A percentile compares a stretch with the other conserved stretches of the same genome.
Evolutionary conservation across 169 alveolate genomes (phyloP).

Genomic region (Cyclospora cayetanensis): DNA sequence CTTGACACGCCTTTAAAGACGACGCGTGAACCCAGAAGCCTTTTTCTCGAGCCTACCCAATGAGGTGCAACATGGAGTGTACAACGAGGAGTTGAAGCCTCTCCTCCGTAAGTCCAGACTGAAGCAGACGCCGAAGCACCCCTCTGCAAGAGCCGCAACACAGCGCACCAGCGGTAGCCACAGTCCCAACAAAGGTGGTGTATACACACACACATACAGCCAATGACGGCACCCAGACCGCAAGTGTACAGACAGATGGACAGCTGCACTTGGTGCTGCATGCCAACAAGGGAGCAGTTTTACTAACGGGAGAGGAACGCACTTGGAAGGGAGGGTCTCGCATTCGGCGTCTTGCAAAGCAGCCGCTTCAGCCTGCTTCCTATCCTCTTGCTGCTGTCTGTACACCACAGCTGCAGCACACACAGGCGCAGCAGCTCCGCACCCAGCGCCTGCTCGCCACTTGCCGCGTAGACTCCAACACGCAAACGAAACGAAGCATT

Average conservation of each 20-base stretch:
- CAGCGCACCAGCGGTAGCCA: not conserved
- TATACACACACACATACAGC: no score
- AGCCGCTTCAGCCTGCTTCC: not conserved
- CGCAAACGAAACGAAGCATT: not conserved
- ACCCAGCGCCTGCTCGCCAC: no score
- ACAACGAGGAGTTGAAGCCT: not conserved
- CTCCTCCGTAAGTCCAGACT: not conserved
- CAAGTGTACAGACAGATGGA: no score
- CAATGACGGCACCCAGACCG: no score
- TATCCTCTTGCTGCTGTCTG: not conserved
- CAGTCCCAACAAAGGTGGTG: not conserved
- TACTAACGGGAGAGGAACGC: no score
- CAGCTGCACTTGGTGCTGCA: no score
- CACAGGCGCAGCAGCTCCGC: not conserved
- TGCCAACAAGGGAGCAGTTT: no score
- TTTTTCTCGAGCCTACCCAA: not conserved
- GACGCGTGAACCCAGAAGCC: not conserved
- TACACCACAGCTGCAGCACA: conserved; percentile 19
- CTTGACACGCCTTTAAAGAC: no score
- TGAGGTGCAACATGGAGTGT: not conserved
- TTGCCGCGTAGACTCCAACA: no score
- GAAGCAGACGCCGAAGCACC: not conserved
- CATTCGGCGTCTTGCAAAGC: not conserved
- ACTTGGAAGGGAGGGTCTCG: not conserved
- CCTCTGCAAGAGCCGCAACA: not conserved